phyloP scores from a whole-genome alignment of 176 grass and related monocot species.

The Lolium rigidum region DNA sequence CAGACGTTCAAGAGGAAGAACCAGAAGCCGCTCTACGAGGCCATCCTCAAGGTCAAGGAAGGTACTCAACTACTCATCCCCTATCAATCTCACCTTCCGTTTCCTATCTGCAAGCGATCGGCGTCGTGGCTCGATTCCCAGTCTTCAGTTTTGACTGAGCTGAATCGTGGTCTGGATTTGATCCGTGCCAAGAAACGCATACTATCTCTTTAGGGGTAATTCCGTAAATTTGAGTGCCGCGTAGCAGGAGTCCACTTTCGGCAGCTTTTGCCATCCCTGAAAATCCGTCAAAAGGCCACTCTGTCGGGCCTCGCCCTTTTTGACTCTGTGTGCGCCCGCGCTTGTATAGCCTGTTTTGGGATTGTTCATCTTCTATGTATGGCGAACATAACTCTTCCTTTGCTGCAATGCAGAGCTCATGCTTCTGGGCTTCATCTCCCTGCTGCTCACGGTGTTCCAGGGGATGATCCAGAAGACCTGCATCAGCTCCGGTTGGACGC shows the following conservation, averaged over 20 bases:
- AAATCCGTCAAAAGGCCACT: background rate
- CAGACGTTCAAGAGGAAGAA: slow-evolving; percentile 74
- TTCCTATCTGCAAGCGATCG: background rate
- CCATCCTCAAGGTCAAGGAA: slow-evolving; percentile 96
- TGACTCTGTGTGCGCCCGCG: too few relatives aligned
- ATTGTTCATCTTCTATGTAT: background rate
- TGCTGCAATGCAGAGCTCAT: slow-evolving; percentile 74
- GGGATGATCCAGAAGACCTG: slow-evolving; percentile 70
- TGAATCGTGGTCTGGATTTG: background rate
- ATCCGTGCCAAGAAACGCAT: background rate
- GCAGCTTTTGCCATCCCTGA: slow-evolving; percentile 8
- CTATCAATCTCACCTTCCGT: background rate
- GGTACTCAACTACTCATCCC: slow-evolving; percentile 1
- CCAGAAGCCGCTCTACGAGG: slow-evolving; percentile 88
- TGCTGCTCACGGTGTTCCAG: slow-evolving; percentile 89
- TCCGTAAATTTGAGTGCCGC: too few relatives aligned
- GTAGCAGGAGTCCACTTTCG: too few relatives aligned
- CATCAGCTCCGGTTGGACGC: slow-evolving; percentile 63
- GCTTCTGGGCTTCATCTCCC: slow-evolving; percentile 94
- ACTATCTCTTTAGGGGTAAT: too few relatives aligned
- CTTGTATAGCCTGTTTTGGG: too few relatives aligned
- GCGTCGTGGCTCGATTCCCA: background rate
- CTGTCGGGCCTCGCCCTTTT: background rate
- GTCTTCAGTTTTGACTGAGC: background rate
- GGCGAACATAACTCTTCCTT: slow-evolving; percentile 2